phyloP scores from a whole-genome alignment of 129 eudicot species.

The Chrysanthemum seticuspe region DNA sequence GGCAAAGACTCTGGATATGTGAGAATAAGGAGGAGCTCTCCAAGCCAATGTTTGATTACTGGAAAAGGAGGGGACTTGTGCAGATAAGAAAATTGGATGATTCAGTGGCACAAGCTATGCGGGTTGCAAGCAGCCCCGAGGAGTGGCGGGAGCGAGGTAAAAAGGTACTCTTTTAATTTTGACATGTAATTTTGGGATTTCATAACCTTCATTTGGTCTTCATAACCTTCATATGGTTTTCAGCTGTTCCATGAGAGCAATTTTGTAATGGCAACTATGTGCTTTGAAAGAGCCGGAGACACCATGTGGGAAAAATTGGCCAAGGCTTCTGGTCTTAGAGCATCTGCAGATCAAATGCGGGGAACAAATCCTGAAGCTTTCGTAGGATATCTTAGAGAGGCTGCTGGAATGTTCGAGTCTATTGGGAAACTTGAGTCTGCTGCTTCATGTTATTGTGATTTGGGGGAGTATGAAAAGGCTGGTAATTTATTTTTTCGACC shows the following conservation, averaged over 20 bases:
- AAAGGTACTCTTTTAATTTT: conserved; percentile 37
- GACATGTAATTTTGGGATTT: neutral
- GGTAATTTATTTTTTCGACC: conserved; percentile 36
- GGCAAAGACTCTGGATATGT: conserved; percentile 83
- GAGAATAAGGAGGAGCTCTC: conserved; percentile 64
- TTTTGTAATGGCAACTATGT: conserved; percentile 81
- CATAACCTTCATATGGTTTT: neutral
- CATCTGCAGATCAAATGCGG: conserved; percentile 48
- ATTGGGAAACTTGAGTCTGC: conserved; percentile 56
- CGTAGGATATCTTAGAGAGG: conserved; percentile 42
- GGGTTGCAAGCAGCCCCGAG: conserved; percentile 71
- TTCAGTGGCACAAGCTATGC: conserved; percentile 73
- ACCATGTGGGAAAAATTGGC: conserved; percentile 58
- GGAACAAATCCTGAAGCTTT: conserved; percentile 47
- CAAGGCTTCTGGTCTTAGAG: conserved; percentile 61
- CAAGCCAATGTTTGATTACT: conserved; percentile 78
- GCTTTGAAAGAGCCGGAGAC: conserved; percentile 85
- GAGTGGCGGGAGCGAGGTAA: conserved; percentile 76
- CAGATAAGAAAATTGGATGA: conserved; percentile 61
- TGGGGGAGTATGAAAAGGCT: conserved; percentile 66
- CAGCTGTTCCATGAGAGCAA: conserved; percentile 69
- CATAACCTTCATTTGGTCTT: neutral
- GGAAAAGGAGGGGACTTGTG: conserved; percentile 60
- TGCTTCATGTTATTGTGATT: conserved; percentile 66
- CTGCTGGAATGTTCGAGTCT: conserved; percentile 65